These are phyloP conservation scores for Saccharum officinarum DNA, from an alignment of 176 grass and related monocot genomes.

Conservation along the genomic window DNA sequence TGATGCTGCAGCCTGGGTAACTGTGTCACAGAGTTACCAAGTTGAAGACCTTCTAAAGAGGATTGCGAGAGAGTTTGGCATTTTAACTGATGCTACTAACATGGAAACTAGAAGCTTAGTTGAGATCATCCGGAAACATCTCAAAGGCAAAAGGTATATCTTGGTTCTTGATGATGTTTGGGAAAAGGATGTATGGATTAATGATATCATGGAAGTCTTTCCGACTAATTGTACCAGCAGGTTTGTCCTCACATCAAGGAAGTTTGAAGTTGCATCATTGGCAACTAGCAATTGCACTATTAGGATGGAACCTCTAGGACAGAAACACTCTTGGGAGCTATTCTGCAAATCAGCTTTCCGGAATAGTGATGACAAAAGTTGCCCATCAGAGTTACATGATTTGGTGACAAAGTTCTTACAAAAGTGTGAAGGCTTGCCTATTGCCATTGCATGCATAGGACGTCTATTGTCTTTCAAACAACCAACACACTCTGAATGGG, in stretches of 20 bases:
- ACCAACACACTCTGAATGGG: not conserved
- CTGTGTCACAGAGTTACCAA: not conserved
- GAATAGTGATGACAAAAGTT: not conserved
- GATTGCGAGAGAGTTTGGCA: not conserved
- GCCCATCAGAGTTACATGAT: not conserved
- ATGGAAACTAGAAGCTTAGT: not conserved
- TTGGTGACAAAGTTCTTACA: not conserved
- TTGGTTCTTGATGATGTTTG: not conserved
- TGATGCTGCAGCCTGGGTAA: not conserved
- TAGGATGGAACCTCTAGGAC: not conserved
- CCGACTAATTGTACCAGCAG: not conserved
- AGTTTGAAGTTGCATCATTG: not conserved
- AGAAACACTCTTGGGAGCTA: not conserved
- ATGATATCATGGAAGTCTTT: not conserved
- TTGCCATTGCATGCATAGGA: constrained; percentile 1
- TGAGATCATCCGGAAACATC: not conserved
- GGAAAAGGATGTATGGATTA: not conserved
- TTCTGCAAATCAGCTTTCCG: constrained; percentile 6
- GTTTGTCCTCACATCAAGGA: not conserved
- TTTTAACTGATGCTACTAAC: fast-evolving
- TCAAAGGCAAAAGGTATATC: not conserved
- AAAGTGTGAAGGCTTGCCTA: constrained; percentile 22
- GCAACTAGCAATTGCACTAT: not conserved
- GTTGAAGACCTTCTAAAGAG: not conserved
- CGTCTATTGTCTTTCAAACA: not conserved